Evolutionary conservation across 2,329 filamentous ascomycete genomes (phyloP), one percentile per base, ranked within the genome.

Genomic region (Alternaria angustiovoidea): DNA sequence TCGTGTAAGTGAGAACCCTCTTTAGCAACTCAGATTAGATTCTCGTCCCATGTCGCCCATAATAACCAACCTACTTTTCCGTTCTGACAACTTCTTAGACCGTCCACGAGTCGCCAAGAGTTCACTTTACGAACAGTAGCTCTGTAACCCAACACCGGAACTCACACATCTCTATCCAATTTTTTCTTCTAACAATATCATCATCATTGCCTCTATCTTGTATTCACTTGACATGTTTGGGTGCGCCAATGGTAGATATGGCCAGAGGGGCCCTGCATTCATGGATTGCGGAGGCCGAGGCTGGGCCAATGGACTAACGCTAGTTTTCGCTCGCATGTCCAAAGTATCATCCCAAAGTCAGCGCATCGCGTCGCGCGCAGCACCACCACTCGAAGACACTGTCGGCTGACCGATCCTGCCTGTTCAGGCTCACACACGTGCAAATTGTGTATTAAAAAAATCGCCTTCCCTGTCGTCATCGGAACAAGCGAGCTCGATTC

Each of bases 241-340:
- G 57, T 55, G 57, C 44, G 42, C 52, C 24, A 28, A 36, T 48
- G 39, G 43, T 42, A 38, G 47, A 43, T 24, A 44, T 34, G n/a
- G 44, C 47, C 30, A 16, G 39, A 57, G 32, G 39, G 28, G 57
- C 57, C 52, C 57, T 59, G 57, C 54, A 53, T 52, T 39, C 44
- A 34, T 32, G 47, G 24, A 48, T 16, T 7, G 32, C 32, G 32
- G 32, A 34, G 41, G 52, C 58, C 51, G 51, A 59, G 58, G 58
- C 39, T 57, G 53, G 36, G 47, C 57, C 32, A 52, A 48, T 38
- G 28, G 41, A 41, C 48, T 28, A 52, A 48, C 47, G 30, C 58
- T 55, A 61, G 47, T 57, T 57, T 61, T 61, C 54, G 34, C 48
- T 52, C 58, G 32, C 54, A 57, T 57, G 54, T 57, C 34, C 54